A percentile compares a stretch with the other conserved stretches of the same genome.
These are phyloP conservation scores for Diaporthe ilicicola DNA, from an alignment of 2,329 filamentous ascomycete species.

Conservation along the genomic window DNA sequence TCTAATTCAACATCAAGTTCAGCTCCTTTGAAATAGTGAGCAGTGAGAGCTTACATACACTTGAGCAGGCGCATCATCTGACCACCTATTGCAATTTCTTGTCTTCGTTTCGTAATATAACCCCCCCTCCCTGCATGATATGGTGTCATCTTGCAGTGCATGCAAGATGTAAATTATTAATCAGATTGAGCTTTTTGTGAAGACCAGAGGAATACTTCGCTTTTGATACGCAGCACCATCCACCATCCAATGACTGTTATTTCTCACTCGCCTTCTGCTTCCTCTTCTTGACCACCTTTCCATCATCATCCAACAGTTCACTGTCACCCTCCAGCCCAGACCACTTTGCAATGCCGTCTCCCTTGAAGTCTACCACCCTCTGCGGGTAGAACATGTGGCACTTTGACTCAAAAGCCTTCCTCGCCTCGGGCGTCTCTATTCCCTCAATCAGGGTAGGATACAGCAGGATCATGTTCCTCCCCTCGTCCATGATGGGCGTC, in stretches of 20 bases:
- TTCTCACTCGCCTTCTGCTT: background rate
- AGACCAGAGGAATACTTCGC: too few relatives aligned
- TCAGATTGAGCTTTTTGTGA: background rate
- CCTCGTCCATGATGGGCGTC: slow-evolving; percentile 87
- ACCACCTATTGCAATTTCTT: background rate
- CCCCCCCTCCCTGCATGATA: background rate
- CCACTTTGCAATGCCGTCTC: slow-evolving; percentile 83
- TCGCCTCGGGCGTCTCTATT: slow-evolving; percentile 63
- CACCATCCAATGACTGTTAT: too few relatives aligned
- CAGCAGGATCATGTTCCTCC: slow-evolving; percentile 81
- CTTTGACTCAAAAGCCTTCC: slow-evolving; percentile 71
- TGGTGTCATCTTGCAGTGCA: background rate
- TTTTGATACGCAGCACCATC: background rate
- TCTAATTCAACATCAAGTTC: background rate
- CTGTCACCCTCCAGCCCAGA: slow-evolving; percentile 65
- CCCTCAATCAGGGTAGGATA: slow-evolving; percentile 79
- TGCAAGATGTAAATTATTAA: too few relatives aligned
- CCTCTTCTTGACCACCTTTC: slow-evolving; percentile 30
- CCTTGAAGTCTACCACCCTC: slow-evolving; percentile 75
- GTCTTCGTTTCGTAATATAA: background rate
- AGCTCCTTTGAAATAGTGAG: too few relatives aligned
- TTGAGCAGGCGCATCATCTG: background rate
- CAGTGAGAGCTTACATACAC: too few relatives aligned
- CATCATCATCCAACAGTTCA: slow-evolving; percentile 39
- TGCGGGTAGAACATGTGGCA: slow-evolving; percentile 85